These are phyloP conservation scores for Populus hybrid DNA, from an alignment of 441 rosid genomes.

Conservation along the genomic window DNA sequence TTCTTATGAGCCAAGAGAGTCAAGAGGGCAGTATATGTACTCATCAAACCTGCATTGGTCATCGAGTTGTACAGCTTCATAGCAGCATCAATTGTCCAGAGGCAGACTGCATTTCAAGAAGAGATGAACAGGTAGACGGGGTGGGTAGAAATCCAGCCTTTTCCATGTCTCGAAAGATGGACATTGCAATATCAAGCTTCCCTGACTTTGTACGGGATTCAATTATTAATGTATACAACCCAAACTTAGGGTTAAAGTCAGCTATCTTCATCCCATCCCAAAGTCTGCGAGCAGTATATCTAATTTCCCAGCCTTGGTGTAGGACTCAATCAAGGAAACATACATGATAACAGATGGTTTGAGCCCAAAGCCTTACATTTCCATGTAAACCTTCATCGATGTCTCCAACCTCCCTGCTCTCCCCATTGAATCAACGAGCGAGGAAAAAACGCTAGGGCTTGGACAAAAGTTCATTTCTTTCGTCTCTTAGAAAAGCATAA, in stretches of 20 bases:
- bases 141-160: constrained; percentile 89
- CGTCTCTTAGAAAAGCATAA: constrained; percentile 89
- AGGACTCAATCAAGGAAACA: constrained; percentile 82
- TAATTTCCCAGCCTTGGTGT: constrained; percentile 84
- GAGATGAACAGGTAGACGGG: constrained; percentile 84
- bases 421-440: constrained; percentile 92
- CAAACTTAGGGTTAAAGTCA: constrained; percentile 87
- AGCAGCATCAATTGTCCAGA: constrained; percentile 83
- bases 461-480: constrained; percentile 66
- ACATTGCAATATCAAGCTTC: constrained; percentile 86
- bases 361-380: constrained; percentile 74
- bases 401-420: constrained; percentile 91
- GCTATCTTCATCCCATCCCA: constrained; percentile 93
- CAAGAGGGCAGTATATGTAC: constrained; percentile 73
- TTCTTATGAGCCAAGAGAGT: constrained; percentile 83
- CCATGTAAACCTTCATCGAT: constrained; percentile 82
- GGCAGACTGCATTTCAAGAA: constrained; percentile 91
- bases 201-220: constrained; percentile 97
- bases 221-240: constrained; percentile 67
- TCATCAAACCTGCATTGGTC: constrained; percentile 86
- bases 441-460: constrained; percentile 56
- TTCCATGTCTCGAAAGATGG: constrained; percentile 82
- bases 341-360: constrained; percentile 74
- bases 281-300: constrained; percentile 74
- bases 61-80: constrained; percentile 92